These are phyloP conservation scores for Mycena galopus DNA, from an alignment of 768 basidiomycete species.

Conservation along the genomic window DNA sequence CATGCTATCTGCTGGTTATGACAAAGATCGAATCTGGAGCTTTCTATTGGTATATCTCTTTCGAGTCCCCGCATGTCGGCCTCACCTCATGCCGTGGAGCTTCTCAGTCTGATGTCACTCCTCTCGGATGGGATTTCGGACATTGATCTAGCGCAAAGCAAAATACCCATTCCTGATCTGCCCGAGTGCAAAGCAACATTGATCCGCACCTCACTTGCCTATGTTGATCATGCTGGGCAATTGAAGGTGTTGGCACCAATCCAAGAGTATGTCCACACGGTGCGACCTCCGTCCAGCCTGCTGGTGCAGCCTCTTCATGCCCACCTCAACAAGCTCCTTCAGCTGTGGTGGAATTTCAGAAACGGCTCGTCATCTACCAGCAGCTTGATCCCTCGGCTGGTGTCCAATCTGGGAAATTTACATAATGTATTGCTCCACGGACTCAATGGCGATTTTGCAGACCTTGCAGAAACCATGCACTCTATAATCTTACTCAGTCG, in stretches of 20 bases:
- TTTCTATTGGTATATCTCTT: slow-evolving; percentile 20
- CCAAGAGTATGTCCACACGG: not conserved
- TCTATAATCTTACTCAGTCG: not conserved
- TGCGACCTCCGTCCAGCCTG: not conserved
- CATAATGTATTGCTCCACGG: not conserved
- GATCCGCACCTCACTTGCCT: slow-evolving; percentile 15
- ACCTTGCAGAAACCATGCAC: not conserved
- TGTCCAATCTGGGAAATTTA: slow-evolving; percentile 11
- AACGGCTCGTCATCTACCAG: not conserved
- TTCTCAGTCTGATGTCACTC: slow-evolving; percentile 15
- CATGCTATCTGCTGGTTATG: slow-evolving; percentile 7
- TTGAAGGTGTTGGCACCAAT: not conserved
- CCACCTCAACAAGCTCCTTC: not conserved
- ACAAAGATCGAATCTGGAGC: slow-evolving; percentile 20
- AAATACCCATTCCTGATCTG: slow-evolving; percentile 1
- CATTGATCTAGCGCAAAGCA: not conserved
- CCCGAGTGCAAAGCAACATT: slow-evolving; percentile 1
- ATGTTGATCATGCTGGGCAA: not conserved
- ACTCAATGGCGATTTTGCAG: not conserved
- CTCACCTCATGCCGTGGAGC: slow-evolving; percentile 9
- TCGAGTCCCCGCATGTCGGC: not conserved
- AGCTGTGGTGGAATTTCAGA: not conserved
- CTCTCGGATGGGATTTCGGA: slow-evolving; percentile 13
- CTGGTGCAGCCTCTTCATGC: not conserved
- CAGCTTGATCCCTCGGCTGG: not conserved